A percentile compares a stretch with the other conserved stretches of the same genome.
These are phyloP conservation scores for Priceomyces carsonii DNA, from an alignment of 805 yeast species.

Conservation along the genomic window DNA sequence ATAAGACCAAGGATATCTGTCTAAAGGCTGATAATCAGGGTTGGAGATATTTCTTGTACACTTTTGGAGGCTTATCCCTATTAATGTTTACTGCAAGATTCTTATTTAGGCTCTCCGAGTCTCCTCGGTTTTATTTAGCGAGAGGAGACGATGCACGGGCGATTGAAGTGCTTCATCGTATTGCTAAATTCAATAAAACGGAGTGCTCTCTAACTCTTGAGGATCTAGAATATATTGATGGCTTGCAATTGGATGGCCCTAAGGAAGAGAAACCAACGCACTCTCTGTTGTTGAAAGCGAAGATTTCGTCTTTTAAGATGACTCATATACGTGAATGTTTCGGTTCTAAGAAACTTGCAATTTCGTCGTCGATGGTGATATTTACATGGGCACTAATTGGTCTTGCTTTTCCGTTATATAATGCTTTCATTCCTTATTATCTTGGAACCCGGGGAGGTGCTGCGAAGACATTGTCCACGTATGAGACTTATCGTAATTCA, in stretches of 20 bases:
- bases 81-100: constrained; percentile 37
- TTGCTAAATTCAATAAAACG: constrained; percentile 48
- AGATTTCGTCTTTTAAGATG: constrained; percentile 25
- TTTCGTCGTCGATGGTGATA: constrained; percentile 43
- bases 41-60: constrained; percentile 59
- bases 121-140: constrained; percentile 56
- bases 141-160: constrained; percentile 54
- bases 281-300: constrained; percentile 6
- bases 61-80: constrained; percentile 53
- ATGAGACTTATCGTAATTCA: constrained; percentile 32
- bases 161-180: constrained; percentile 38
- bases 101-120: constrained; percentile 46
- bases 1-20: constrained; percentile 33
- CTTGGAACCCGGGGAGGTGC: constrained; percentile 43
- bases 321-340: constrained; percentile 49
- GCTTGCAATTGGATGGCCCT: constrained; percentile 11
- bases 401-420: constrained; percentile 56
- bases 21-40: constrained; percentile 53
- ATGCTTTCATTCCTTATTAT: constrained; percentile 54
- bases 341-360: constrained; percentile 43
- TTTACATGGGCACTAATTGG: constrained; percentile 60
- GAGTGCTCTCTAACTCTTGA: constrained; percentile 44
- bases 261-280: constrained; percentile 8
- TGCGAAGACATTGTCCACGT: constrained; percentile 27
- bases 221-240: constrained; percentile 47